Evolutionary conservation across 495 filamentous ascomycete species (phyloP).

Genomic region (Xylaria intraflava): DNA sequence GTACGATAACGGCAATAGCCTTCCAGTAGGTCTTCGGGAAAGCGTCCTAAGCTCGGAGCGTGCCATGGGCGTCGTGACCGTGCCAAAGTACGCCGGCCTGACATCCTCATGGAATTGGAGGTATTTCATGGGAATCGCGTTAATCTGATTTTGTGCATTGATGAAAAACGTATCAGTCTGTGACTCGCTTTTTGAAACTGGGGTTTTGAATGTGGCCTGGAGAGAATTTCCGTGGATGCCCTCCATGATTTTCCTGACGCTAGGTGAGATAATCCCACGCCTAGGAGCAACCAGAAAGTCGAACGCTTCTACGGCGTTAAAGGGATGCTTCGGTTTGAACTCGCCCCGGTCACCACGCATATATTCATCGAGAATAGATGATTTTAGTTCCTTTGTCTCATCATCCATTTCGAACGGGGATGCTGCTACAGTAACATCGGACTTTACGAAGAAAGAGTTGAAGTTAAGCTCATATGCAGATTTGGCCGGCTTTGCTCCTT

Average conservation of each 20-base stretch:
- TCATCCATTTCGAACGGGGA: conserved; percentile 46
- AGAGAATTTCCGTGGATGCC: conserved; percentile 21
- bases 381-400: conserved; percentile 46
- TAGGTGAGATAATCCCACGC: conserved; percentile 45
- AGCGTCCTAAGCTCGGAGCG: conserved; percentile 44
- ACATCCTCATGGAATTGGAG: conserved; percentile 82
- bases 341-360: conserved; percentile 30
- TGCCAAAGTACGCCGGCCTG: conserved; percentile 83
- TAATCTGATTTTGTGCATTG: conserved; percentile 47
- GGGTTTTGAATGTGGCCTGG: conserved; percentile 12
- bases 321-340: conserved; percentile 25
- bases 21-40: conserved; percentile 63
- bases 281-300: conserved; percentile 46
- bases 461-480: conserved; percentile 68
- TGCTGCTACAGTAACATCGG: conserved; percentile 56
- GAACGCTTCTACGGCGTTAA: conserved; percentile 54
- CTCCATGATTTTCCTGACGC: conserved; percentile 63
- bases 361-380: conserved; percentile 43
- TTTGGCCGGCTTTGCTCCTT: conserved; percentile 24
- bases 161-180: conserved; percentile 40
- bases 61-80: conserved; percentile 53
- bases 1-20: conserved; percentile 70
- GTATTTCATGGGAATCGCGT: conserved; percentile 63
- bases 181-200: conserved; percentile 30
- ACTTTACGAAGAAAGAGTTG: conserved; percentile 68